Conservation (phyloP, 495 filamentous ascomycete species). For the Aspergillus carlsbadensis region DNA sequence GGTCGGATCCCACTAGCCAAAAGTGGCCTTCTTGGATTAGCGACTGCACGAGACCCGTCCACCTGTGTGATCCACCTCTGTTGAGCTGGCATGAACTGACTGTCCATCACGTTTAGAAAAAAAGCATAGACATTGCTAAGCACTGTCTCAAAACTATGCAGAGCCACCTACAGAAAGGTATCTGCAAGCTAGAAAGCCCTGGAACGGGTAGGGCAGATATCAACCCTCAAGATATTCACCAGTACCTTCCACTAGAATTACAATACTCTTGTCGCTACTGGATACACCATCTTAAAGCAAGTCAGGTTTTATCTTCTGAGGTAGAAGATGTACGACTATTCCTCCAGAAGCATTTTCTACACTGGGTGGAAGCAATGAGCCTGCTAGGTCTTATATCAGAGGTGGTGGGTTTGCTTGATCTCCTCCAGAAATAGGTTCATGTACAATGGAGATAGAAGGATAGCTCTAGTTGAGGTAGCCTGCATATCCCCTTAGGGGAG, state of each 20-base stretch:
- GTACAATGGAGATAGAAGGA: constrained; percentile 8
- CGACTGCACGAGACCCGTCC: too few species aligned
- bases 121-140: neutral
- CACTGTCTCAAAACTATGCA: constrained; percentile 21
- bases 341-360: neutral
- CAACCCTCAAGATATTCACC: constrained; percentile 16
- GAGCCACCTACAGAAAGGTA: constrained; percentile 27
- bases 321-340: too few species aligned
- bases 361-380: neutral
- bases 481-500: constrained; percentile 18
- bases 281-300: constrained; percentile 43
- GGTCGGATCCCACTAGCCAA: too few species aligned
- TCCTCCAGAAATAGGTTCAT: constrained; percentile 15
- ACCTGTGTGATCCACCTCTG: too few species aligned
- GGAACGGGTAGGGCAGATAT: constrained; percentile 26
- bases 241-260: constrained; percentile 27
- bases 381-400: too few species aligned
- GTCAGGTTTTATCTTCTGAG: too few species aligned
- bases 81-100: too few species aligned
- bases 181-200: constrained; percentile 29
- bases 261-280: constrained; percentile 49
- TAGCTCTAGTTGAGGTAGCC: constrained; percentile 8
- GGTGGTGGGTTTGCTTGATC: too few species aligned
- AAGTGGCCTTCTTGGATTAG: too few species aligned
- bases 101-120: too few species aligned